Conservation (phyloP, 2,329 filamentous ascomycete species). For the Ustilaginoidea virens region DNA sequence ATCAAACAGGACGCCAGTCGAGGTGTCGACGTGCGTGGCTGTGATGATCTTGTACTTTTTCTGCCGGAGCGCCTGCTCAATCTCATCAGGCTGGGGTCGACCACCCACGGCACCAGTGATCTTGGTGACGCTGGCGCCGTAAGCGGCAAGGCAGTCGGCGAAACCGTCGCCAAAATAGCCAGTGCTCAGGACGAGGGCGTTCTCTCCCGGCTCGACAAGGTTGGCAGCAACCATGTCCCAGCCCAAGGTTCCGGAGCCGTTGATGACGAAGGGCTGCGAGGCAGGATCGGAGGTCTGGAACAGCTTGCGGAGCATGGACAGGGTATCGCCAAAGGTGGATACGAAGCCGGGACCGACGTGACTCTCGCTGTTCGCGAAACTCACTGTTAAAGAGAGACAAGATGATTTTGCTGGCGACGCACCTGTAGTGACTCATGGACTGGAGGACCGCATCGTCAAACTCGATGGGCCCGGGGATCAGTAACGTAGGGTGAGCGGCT, state of each 20-base stretch:
- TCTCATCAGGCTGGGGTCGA: constrained; percentile 69
- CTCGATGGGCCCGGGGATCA: constrained; percentile 96
- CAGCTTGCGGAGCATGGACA: constrained; percentile 77
- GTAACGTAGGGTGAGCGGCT: constrained; percentile 52
- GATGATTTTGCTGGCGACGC: constrained; percentile 11
- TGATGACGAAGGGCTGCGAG: constrained; percentile 84
- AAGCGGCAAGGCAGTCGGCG: constrained; percentile 78
- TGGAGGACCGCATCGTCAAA: constrained; percentile 94
- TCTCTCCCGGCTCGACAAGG: constrained; percentile 74
- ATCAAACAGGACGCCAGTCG: constrained; percentile 87
- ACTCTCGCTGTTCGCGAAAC: constrained; percentile 88
- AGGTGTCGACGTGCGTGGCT: constrained; percentile 94
- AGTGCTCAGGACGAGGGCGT: constrained; percentile 84
- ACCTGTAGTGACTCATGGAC: constrained; percentile 92
- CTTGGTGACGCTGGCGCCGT: constrained; percentile 81
- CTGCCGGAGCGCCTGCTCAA: constrained; percentile 76
- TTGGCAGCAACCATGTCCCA: constrained; percentile 97
- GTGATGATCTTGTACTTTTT: constrained; percentile 92
- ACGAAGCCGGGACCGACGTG: constrained; percentile 87
- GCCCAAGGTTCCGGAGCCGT: constrained; percentile 85
- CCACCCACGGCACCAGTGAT: constrained; percentile 80
- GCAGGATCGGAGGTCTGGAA: constrained; percentile 77
- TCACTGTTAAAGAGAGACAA: constrained; percentile 2
- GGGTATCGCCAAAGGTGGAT: constrained; percentile 75
- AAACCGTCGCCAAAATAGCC: constrained; percentile 97